Evolutionary conservation across 805 yeast genomes (phyloP), one percentile per base, ranked within the genome.

Genomic region (Alloascoidea africana): DNA sequence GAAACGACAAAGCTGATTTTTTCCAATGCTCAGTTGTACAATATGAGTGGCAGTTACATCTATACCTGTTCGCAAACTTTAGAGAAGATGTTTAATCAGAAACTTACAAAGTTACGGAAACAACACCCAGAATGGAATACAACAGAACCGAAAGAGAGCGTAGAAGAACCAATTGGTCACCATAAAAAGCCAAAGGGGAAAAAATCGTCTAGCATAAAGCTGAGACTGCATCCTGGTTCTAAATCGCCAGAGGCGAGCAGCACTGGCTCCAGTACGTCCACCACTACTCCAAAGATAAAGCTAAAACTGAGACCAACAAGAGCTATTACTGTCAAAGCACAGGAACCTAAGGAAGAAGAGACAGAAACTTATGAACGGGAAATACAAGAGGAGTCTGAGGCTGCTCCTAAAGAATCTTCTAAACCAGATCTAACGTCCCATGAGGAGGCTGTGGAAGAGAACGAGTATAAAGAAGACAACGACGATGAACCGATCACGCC

Each of bases 11-110:
- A 62, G 18, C 59, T 77, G 38, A 76, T 89, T 11, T 86, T 87
- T 59, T 51, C 63, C 34, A 91, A 91, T 56, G 94, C 96, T 2
- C 73, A 74, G 50, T 54, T 66, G 1, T 89, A 76, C 56, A 89
- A 87, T 54, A 80, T 75, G 42, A 80, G 80, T 38, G 73, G 70
- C 1, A 73, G 91, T 38, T 64, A 73, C 38, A 76, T 87, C 32
- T 73, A 75, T 50, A 70, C 70, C 42, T 93, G 85, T 56, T 78
- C 96, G 0, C 57, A 54, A 30, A 66, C 68, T 34, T 63, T 91
- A 38, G 65, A 70, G 42, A 64, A 63, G 18, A 65, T 64, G 42
- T 74, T 79, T 44, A 59, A 62, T 30, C 59, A 51, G 33, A 49
- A 62, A 42, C 58, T 66, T 46, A 52, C 27, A 40, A 53, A 46